These are phyloP conservation scores for Neurospora sp. DNA, from an alignment of 495 filamentous ascomycete species.

Conservation along the genomic window DNA sequence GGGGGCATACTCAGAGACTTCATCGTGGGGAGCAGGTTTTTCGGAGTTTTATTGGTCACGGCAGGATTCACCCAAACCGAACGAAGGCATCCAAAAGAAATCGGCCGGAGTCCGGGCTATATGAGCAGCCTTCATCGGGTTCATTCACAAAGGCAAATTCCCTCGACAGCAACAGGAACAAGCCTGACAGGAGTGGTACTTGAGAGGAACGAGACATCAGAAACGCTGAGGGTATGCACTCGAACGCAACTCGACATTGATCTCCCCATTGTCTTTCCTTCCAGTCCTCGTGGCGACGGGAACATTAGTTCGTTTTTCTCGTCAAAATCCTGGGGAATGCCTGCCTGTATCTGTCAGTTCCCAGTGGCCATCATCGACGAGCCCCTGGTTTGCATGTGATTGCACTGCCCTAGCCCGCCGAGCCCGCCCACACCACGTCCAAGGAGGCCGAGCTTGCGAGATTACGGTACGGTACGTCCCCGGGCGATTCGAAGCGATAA, in stretches of 20 bases:
- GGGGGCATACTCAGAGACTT: background rate
- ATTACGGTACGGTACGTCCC: background rate
- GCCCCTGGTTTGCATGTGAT: background rate
- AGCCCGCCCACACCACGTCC: background rate
- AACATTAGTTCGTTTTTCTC: background rate
- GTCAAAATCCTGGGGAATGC: background rate
- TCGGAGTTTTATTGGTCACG: too few relatives aligned
- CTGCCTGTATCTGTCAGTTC: too few relatives aligned
- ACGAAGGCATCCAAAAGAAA: too few relatives aligned
- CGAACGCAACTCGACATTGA: background rate
- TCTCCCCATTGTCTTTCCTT: background rate
- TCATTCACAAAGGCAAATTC: too few relatives aligned
- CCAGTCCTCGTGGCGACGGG: too few relatives aligned
- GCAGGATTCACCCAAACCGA: too few relatives aligned
- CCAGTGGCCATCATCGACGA: background rate
- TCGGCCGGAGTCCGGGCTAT: too few relatives aligned
- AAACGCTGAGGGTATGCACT: background rate
- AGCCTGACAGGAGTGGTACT: background rate
- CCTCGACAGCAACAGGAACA: background rate
- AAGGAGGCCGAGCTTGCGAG: background rate
- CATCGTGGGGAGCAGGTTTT: background rate
- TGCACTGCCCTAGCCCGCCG: background rate
- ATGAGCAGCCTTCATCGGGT: too few relatives aligned
- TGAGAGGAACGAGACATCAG: background rate
- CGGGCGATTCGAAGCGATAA: background rate